phyloP scores from a whole-genome alignment of 225 moss, liverwort and hornwort species.

The Climacium dendroides region DNA sequence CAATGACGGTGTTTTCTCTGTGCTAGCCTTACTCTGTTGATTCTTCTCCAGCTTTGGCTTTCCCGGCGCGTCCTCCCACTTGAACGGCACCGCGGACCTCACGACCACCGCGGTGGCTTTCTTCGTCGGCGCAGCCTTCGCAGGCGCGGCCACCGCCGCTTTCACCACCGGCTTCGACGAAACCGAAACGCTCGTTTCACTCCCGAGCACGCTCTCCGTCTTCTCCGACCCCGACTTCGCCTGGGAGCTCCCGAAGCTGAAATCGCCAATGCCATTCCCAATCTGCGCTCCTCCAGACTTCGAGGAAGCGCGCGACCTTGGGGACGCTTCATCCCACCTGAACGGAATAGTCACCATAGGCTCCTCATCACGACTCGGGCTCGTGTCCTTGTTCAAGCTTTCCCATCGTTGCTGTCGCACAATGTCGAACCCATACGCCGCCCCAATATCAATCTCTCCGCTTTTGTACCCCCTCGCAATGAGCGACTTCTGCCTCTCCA shows the following conservation, averaged over 20 bases:
- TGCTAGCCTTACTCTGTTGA: background rate
- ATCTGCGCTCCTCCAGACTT: background rate
- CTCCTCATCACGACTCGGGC: background rate
- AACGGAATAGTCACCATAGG: constrained; percentile 25
- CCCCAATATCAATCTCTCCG: constrained; percentile 9
- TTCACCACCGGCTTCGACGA: background rate
- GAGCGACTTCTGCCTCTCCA: background rate
- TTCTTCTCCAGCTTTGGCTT: constrained; percentile 13
- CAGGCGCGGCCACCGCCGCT: background rate
- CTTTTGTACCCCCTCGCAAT: constrained; percentile 16
- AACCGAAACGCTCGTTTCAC: background rate
- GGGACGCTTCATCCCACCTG: constrained; percentile 26
- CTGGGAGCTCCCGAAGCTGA: constrained; percentile 20
- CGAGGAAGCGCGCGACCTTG: background rate
- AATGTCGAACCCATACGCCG: background rate
- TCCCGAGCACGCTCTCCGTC: background rate
- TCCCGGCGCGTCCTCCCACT: constrained; percentile 41
- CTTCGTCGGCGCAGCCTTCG: background rate
- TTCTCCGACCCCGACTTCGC: background rate
- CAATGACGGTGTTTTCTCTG: background rate
- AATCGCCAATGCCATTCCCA: background rate
- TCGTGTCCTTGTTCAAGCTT: background rate
- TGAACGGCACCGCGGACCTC: constrained; percentile 19
- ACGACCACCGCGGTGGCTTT: background rate
- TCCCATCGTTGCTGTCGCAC: background rate